phyloP scores from a whole-genome alignment of 306 rosid genomes.

The Cucurbita moschata region DNA sequence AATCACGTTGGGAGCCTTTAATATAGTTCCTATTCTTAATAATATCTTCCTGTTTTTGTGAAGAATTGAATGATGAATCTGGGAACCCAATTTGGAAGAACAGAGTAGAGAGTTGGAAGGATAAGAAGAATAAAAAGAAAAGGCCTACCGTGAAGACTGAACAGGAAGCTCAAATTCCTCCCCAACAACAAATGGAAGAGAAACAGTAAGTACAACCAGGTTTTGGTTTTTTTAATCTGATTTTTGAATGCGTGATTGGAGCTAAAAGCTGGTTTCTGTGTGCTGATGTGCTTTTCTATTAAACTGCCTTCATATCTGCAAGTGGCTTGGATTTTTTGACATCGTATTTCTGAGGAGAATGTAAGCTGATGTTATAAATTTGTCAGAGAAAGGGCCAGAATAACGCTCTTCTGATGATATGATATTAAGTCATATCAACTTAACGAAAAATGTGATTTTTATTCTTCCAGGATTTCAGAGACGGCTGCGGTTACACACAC shows the following conservation, averaged over 20 bases:
- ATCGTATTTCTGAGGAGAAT: neutral
- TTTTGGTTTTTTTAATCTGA: neutral
- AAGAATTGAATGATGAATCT: constrained; percentile 62
- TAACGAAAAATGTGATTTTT: neutral
- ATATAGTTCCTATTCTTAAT: neutral
- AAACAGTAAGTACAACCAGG: constrained; percentile 35
- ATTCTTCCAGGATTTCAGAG: constrained; percentile 44
- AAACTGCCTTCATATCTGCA: neutral
- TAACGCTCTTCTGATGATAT: neutral
- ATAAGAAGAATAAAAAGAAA: constrained; percentile 80
- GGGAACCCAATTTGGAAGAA: constrained; percentile 99
- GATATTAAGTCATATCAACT: neutral
- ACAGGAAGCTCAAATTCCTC: constrained; percentile 45
- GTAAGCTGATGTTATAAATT: neutral
- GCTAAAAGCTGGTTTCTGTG: neutral
- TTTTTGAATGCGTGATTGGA: neutral
- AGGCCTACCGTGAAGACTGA: constrained; percentile 36
- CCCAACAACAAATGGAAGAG: constrained; percentile 72
- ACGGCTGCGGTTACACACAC: constrained; percentile 26
- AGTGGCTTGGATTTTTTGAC: neutral
- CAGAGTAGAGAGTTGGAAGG: constrained; percentile 98
- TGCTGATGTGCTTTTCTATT: neutral
- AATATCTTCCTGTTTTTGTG: constrained; percentile 19
- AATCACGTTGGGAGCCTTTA: constrained; percentile 1
- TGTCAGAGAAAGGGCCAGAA: neutral